These are phyloP conservation scores for Amanita exitialis DNA, from an alignment of 768 basidiomycete species.

Conservation along the genomic window DNA sequence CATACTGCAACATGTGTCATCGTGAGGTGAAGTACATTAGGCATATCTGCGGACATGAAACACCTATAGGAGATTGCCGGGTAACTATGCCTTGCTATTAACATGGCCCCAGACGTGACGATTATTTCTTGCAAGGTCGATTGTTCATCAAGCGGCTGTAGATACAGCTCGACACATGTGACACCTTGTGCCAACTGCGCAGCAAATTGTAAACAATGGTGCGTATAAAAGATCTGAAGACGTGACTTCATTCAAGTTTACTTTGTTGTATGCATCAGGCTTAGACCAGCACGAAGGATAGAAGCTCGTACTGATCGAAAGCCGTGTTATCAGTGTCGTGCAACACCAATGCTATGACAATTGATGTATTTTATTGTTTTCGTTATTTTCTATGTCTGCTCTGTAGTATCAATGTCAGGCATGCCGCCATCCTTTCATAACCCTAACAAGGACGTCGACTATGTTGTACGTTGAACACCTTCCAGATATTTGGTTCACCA, in stretches of 20 bases:
- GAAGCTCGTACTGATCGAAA: slow-evolving; percentile 11
- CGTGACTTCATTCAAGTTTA: neutral
- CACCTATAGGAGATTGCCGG: slow-evolving; percentile 16
- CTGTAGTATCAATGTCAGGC: slow-evolving; percentile 1
- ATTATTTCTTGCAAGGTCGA: slow-evolving; percentile 24
- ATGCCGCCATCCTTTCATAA: neutral
- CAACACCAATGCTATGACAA: neutral
- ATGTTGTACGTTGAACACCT: neutral
- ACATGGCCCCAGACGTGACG: slow-evolving; percentile 1
- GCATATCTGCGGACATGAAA: slow-evolving; percentile 28
- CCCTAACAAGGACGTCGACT: no score
- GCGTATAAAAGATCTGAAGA: slow-evolving; percentile 3
- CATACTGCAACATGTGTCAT: slow-evolving; percentile 28
- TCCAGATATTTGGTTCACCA: neutral
- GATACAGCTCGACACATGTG: slow-evolving; percentile 30
- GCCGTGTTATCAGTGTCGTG: slow-evolving; percentile 11
- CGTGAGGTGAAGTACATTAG: slow-evolving; percentile 26
- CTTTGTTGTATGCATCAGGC: slow-evolving; percentile 10
- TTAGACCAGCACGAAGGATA: slow-evolving; percentile 17
- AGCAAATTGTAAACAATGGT: slow-evolving; percentile 31
- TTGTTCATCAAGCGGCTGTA: slow-evolving; percentile 27
- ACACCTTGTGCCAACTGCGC: slow-evolving; percentile 24
- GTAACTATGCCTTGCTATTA: slow-evolving; percentile 6
- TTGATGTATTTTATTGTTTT: neutral
- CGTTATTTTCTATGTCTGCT: neutral